Evolutionary conservation across 2,329 filamentous ascomycete species (phyloP).

Genomic region (Botrytis galanthina): DNA sequence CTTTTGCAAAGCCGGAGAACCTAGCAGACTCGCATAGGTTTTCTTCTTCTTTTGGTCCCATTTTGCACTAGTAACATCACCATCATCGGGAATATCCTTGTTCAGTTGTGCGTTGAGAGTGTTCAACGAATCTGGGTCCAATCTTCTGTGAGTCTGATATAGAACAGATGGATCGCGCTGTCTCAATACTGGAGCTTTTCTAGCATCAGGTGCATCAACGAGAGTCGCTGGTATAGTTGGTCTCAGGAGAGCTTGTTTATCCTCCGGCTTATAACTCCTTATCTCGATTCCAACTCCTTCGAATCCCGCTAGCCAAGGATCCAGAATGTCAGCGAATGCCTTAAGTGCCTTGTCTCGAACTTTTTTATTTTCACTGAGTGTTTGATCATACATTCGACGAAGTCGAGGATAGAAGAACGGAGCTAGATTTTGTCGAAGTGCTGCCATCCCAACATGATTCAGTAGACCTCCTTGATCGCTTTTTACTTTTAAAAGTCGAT

Average conservation of each 20-base stretch:
- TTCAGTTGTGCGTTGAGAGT: slow-evolving; percentile 9
- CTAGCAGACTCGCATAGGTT: background rate
- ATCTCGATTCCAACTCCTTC: slow-evolving; percentile 14
- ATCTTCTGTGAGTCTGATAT: background rate
- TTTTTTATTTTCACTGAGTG: background rate
- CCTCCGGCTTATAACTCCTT: slow-evolving; percentile 3
- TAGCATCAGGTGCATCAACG: background rate
- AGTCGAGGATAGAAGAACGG: slow-evolving; percentile 13
- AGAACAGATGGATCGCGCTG: slow-evolving; percentile 15
- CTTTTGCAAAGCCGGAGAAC: slow-evolving; percentile 1
- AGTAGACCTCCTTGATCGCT: background rate
- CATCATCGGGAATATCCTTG: background rate
- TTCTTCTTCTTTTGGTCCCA: background rate
- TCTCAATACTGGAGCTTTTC: slow-evolving; percentile 1
- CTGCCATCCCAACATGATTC: background rate
- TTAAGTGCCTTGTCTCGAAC: background rate
- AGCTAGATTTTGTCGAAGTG: background rate
- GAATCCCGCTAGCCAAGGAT: slow-evolving; percentile 13
- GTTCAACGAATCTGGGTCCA: background rate
- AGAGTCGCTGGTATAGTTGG: slow-evolving; percentile 2
- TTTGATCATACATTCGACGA: slow-evolving; percentile 16
- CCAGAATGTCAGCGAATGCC: background rate
- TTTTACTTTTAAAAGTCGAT: slow-evolving; percentile 3
- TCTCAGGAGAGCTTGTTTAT: background rate
- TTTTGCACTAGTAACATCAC: background rate